These are phyloP conservation scores for Stachybotrys chartarum DNA, from an alignment of 2,329 filamentous ascomycete species.

Conservation along the genomic window DNA sequence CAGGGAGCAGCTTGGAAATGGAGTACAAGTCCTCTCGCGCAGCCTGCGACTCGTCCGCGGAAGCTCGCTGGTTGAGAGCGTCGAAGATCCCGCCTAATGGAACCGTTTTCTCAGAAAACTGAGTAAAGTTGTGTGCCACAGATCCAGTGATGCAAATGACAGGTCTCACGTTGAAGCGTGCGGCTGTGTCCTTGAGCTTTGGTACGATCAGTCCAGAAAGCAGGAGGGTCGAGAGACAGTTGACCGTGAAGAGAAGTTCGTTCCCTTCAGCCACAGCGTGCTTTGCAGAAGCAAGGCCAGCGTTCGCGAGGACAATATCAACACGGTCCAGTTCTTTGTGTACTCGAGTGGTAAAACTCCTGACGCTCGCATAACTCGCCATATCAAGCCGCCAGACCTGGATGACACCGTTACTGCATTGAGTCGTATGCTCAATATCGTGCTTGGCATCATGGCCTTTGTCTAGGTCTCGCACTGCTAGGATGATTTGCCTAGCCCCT, in stretches of 20 bases:
- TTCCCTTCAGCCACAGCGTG: constrained; percentile 31
- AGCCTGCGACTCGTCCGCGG: too few relatives aligned
- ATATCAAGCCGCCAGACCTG: constrained; percentile 47
- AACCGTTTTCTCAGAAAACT: too few relatives aligned
- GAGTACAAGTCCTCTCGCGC: too few relatives aligned
- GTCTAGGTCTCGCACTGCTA: constrained; percentile 23
- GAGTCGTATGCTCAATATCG: constrained; percentile 23
- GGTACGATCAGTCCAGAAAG: constrained; percentile 42
- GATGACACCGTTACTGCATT: constrained; percentile 16
- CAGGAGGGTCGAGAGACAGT: constrained; percentile 45
- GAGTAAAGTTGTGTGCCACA: not conserved
- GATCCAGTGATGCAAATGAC: not conserved
- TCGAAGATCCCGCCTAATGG: too few relatives aligned
- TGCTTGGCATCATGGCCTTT: constrained; percentile 27
- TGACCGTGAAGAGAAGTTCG: constrained; percentile 43
- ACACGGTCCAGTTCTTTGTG: not conserved
- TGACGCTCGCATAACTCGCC: constrained; percentile 11
- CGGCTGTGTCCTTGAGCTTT: constrained; percentile 32
- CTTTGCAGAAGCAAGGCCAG: not conserved
- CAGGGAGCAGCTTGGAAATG: constrained; percentile 22
- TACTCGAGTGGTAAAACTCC: not conserved
- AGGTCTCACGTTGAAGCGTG: not conserved
- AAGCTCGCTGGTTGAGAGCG: too few relatives aligned
- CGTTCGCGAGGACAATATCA: not conserved
- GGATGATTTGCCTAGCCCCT: constrained; percentile 22